Conservation (phyloP, 805 yeast species). For the Kuraishia ogatae region DNA sequence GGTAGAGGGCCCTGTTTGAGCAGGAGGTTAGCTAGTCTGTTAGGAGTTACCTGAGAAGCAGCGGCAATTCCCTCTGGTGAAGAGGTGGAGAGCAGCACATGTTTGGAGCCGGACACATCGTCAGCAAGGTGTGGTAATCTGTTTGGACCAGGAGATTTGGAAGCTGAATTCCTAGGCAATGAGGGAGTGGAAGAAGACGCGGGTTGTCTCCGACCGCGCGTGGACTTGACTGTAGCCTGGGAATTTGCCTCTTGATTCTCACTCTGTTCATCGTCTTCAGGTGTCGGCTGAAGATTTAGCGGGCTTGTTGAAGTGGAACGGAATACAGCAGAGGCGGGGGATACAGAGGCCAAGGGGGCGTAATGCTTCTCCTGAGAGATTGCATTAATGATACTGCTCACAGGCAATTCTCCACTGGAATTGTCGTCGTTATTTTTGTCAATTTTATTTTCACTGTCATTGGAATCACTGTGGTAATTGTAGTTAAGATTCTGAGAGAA, state of each 20-base stretch:
- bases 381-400: background rate
- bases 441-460: background rate
- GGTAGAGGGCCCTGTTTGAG: constrained; percentile 79
- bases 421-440: background rate
- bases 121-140: background rate
- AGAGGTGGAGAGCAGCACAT: constrained; percentile 50
- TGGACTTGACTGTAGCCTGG: background rate
- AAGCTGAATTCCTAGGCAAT: background rate
- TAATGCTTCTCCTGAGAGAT: background rate
- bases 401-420: background rate
- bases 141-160: background rate
- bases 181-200: background rate
- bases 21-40: constrained; percentile 61
- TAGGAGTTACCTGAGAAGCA: constrained; percentile 77
- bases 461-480: background rate
- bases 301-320: background rate
- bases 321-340: background rate
- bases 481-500: background rate
- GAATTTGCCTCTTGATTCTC: background rate
- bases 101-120: constrained; percentile 5
- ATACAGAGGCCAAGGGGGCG: background rate
- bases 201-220: background rate
- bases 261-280: background rate
- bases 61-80: constrained; percentile 86
- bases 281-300: background rate